A percentile compares a stretch with the other conserved stretches of the same genome.
phyloP scores from a whole-genome alignment of 257 asterid genomes.

The Sherardia arvensis region DNA sequence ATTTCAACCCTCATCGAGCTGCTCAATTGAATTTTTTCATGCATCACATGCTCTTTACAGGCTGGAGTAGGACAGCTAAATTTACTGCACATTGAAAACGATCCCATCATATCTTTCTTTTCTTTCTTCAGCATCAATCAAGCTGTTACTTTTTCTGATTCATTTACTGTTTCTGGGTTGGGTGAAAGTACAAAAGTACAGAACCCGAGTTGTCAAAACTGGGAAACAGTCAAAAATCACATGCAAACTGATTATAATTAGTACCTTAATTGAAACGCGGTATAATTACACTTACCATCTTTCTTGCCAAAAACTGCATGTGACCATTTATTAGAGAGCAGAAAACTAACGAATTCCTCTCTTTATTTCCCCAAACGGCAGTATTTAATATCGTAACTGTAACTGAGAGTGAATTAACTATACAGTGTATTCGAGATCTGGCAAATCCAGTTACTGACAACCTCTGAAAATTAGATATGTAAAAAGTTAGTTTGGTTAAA shows the following conservation, averaged over 20 bases:
- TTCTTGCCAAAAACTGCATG: background rate
- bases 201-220: background rate
- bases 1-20: background rate
- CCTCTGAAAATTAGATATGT: background rate
- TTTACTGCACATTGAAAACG: background rate
- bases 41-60: constrained; percentile 4
- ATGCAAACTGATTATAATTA: background rate
- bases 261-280: background rate
- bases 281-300: background rate
- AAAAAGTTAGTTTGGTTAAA: too few species aligned
- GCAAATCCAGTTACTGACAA: background rate
- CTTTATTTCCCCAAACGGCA: background rate
- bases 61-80: background rate
- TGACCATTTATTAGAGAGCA: background rate
- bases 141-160: background rate
- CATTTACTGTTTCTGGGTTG: background rate
- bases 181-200: constrained; percentile 1
- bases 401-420: background rate
- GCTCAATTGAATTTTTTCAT: background rate
- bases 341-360: background rate
- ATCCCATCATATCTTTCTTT: background rate
- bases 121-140: constrained; percentile 4
- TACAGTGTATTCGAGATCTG: background rate
- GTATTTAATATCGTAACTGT: background rate
- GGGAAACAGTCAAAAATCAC: background rate